Evolutionary conservation across 2,329 filamentous ascomycete genomes (phyloP).

Genomic region (Fusarium sp.): DNA sequence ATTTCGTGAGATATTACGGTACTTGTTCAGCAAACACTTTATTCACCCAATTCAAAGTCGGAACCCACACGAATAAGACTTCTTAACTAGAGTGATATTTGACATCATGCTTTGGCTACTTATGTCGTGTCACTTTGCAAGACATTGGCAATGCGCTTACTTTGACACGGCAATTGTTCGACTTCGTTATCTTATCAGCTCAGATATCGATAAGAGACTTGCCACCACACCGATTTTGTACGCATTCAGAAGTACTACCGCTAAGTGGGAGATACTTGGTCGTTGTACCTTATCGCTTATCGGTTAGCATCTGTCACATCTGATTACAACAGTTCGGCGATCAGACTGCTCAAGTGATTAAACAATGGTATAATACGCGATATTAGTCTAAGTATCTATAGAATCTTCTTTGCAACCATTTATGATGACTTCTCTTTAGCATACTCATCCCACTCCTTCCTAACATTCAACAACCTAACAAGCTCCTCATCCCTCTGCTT

Average conservation of each 20-base stretch:
- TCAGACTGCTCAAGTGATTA: background rate
- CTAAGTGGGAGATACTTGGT: background rate
- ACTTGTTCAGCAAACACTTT: too few relatives aligned
- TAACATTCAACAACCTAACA: conserved; percentile 20
- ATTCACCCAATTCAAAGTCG: too few relatives aligned
- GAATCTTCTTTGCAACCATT: too few relatives aligned
- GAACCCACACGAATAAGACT: too few relatives aligned
- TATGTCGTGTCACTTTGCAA: too few relatives aligned
- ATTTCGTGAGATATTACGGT: too few relatives aligned
- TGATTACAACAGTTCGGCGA: background rate
- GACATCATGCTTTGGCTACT: too few relatives aligned
- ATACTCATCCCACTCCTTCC: conserved; percentile 22
- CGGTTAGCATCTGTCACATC: background rate
- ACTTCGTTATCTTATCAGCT: background rate
- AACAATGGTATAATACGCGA: background rate
- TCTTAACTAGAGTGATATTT: too few relatives aligned
- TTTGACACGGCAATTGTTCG: too few relatives aligned
- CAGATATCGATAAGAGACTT: background rate
- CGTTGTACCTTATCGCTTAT: background rate
- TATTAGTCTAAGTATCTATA: background rate
- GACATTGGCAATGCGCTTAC: too few relatives aligned
- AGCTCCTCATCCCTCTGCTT: conserved; percentile 28
- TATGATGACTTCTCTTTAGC: background rate
- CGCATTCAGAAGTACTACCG: background rate
- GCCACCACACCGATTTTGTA: fast-evolving